These are phyloP conservation scores for Darksidea phi DNA, from an alignment of 495 filamentous ascomycete species.

Conservation along the genomic window DNA sequence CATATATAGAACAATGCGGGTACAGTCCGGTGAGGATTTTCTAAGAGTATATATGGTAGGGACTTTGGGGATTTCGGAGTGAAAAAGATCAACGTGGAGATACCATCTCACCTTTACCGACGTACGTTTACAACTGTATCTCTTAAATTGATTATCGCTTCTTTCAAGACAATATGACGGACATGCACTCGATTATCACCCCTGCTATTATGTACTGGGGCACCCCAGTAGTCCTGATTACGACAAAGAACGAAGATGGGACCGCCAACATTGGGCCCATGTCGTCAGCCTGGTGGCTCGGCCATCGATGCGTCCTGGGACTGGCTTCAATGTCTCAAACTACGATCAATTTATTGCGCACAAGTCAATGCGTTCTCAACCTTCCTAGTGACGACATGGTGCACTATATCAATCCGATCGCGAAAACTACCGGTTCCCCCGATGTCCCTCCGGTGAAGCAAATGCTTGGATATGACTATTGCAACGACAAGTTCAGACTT, in stretches of 20 bases:
- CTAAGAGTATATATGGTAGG: too few relatives aligned
- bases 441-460: constrained; percentile 39
- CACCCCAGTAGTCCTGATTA: constrained; percentile 48
- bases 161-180: too few relatives aligned
- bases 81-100: too few relatives aligned
- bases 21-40: too few relatives aligned
- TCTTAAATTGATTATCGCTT: too few relatives aligned
- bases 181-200: too few relatives aligned
- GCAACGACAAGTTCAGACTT: constrained; percentile 48
- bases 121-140: too few relatives aligned
- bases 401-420: constrained; percentile 43
- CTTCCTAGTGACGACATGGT: constrained; percentile 46
- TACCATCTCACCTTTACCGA: too few relatives aligned
- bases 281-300: constrained; percentile 53
- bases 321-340: constrained; percentile 44
- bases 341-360: constrained; percentile 47
- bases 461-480: constrained; percentile 39
- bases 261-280: constrained; percentile 48
- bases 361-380: constrained; percentile 49
- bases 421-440: constrained; percentile 45
- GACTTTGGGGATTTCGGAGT: too few relatives aligned
- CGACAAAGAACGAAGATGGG: constrained; percentile 48
- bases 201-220: constrained; percentile 52
- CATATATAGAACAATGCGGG: too few relatives aligned
- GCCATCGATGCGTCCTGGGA: constrained; percentile 49